phyloP scores from a whole-genome alignment of 352 stramenopile genomes.

The Ophiocytium majus region DNA sequence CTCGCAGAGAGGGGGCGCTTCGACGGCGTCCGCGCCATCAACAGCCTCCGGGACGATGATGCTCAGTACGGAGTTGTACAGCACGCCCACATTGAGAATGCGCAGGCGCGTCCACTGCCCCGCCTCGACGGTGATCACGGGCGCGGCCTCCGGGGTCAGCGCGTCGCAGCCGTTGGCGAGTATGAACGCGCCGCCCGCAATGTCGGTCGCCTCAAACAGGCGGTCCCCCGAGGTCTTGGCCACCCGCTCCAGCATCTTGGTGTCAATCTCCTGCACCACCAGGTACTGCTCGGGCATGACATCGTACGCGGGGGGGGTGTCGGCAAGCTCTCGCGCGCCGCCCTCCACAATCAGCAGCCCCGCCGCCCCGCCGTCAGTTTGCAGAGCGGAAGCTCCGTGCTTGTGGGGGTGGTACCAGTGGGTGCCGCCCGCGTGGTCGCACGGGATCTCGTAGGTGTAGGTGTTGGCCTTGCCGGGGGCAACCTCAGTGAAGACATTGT shows the following conservation, averaged over 20 bases:
- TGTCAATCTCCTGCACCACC: constrained; percentile 38
- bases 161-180: constrained; percentile 10
- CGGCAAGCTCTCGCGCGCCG: background rate
- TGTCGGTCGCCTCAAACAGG: background rate
- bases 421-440: constrained; percentile 44
- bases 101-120: constrained; percentile 14
- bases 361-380: constrained; percentile 46
- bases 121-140: background rate
- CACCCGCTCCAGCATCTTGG: background rate
- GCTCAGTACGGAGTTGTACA: constrained; percentile 1
- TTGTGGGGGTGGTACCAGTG: constrained; percentile 54
- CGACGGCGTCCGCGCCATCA: no score
- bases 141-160: background rate
- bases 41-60: background rate
- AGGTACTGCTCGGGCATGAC: constrained; percentile 35
- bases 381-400: constrained; percentile 40
- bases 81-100: constrained; percentile 3
- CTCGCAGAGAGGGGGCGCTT: constrained; percentile 16
- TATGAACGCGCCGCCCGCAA: background rate
- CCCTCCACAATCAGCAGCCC: constrained; percentile 46
- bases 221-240: background rate
- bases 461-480: background rate
- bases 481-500: constrained; percentile 3
- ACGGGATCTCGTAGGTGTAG: constrained; percentile 44
- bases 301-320: background rate